Conservation (phyloP, 768 basidiomycete species). For the Leccinum pellstonianum region DNA sequence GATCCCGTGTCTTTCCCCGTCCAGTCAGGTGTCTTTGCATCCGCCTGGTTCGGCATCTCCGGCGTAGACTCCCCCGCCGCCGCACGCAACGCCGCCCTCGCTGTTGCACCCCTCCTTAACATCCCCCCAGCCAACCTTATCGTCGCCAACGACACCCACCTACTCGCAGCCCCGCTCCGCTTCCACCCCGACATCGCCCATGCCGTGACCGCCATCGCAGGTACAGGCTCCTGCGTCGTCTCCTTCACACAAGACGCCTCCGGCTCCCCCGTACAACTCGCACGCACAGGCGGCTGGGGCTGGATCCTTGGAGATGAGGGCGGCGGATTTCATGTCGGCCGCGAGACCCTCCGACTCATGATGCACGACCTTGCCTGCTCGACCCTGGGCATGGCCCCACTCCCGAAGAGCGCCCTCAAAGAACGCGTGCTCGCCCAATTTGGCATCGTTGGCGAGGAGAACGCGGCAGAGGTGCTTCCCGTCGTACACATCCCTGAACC, state of each 20-base stretch:
- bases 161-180: slow-evolving; percentile 77
- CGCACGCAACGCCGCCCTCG: slow-evolving; percentile 50
- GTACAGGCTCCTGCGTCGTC: slow-evolving; percentile 78
- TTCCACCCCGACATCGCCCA: slow-evolving; percentile 55
- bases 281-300: slow-evolving; percentile 77
- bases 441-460: slow-evolving; percentile 45
- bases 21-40: slow-evolving; percentile 46
- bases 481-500: slow-evolving; percentile 64
- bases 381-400: slow-evolving; percentile 33
- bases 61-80: slow-evolving; percentile 76
- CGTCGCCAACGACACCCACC: slow-evolving; percentile 80
- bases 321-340: slow-evolving; percentile 76
- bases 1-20: slow-evolving; percentile 40
- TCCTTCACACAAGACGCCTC: slow-evolving; percentile 50
- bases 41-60: slow-evolving; percentile 82
- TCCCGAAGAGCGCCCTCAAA: slow-evolving; percentile 37
- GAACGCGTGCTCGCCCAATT: slow-evolving; percentile 53
- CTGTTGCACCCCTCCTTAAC: slow-evolving; percentile 55
- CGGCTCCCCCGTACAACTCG: slow-evolving; percentile 55
- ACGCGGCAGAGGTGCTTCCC: slow-evolving; percentile 58
- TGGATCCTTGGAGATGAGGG: slow-evolving; percentile 87
- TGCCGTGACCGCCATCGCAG: slow-evolving; percentile 73
- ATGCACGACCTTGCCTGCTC: slow-evolving; percentile 53
- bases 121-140: slow-evolving; percentile 55
- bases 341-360: slow-evolving; percentile 71